Base-by-base conservation (phyloP, 441 rosid genomes). In the Erysimum cheiri region DNA sequence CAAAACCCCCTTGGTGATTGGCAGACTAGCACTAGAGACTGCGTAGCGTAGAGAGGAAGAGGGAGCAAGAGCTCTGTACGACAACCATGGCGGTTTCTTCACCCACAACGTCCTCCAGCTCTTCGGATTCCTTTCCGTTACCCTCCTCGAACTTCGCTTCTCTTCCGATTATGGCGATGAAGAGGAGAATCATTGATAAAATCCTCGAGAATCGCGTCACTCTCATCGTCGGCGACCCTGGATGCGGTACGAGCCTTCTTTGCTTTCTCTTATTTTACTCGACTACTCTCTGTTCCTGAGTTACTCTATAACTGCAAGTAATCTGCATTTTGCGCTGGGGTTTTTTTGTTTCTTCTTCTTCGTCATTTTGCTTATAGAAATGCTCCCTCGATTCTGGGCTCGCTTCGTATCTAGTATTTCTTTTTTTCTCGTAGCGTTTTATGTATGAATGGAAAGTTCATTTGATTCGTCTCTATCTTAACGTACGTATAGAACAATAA, bases 141-240 rank as follows among this genome's bases (percentile, higher is more conserved):
- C 26, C 89, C 8, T 64, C 85, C 1, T 71, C 86, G 4, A 73
- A 76, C 52, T 89, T 91, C 81, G 79, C 89, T 8, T 68, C 88
- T n/a, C 96, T 94, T n/a, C 97, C 97, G 0, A 80, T 91, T 43
- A 73, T 83, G 88, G 80, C 91, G 28, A 82, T 86, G 65, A 83
- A 78, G 63, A 78, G 70, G 73, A 91, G 73, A 69, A 91, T 94
- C 75, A 84, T 91, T 60, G 97, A 89, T 49, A 94, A 94, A 81
- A 83, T 91, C 67, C 60, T 74, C 72, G 87, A 87, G 71, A 94
- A 91, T 88, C 96, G 96, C 74, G 98, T 94, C 78, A 94, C 98
- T 73, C 93, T 94, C 64, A 90, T 91, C 60, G 84, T 94, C 71
- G 98, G 97, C 69, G 97, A 91, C 37, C 85, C 98, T 17, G 98